A percentile compares a stretch with the other conserved stretches of the same genome.
These are phyloP conservation scores for Nepenthes mirabilis DNA, from an alignment of 148 eudicot genomes.

Conservation along the genomic window DNA sequence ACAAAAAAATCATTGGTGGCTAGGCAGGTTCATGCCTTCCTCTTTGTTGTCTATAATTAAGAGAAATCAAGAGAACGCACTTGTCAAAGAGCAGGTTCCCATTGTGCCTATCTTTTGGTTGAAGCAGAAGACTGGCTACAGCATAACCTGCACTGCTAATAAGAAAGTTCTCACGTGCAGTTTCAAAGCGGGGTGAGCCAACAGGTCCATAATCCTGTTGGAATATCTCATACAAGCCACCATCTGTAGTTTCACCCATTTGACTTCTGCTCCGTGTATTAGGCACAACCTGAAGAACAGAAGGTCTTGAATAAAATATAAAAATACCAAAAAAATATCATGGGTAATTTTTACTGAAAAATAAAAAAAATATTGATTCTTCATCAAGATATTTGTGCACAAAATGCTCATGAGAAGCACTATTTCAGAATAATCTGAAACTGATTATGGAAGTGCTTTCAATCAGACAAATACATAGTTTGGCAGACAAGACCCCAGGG, in stretches of 20 bases:
- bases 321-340: neutral
- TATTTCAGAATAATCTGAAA: no score
- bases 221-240: conserved; percentile 95
- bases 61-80: conserved; percentile 28
- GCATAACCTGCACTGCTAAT: conserved; percentile 98
- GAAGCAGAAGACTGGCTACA: conserved; percentile 95
- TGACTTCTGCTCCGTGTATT: conserved; percentile 97
- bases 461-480: no score
- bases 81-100: conserved; percentile 94
- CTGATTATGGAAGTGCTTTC: no score
- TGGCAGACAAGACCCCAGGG: no score
- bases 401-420: neutral
- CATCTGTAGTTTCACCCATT: conserved; percentile 99
- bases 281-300: conserved; percentile 69
- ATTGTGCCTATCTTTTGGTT: conserved; percentile 97
- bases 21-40: neutral
- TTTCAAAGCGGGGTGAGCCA: conserved; percentile 79
- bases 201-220: conserved; percentile 97
- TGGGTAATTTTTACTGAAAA: neutral
- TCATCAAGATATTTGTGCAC: neutral
- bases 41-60: neutral
- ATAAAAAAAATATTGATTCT: neutral
- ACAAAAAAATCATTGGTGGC: neutral
- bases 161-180: conserved; percentile 95
- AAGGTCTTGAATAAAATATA: neutral